These are phyloP conservation scores for Pythium scleroteichum DNA, from an alignment of 352 stramenopile species.

Conservation along the genomic window DNA sequence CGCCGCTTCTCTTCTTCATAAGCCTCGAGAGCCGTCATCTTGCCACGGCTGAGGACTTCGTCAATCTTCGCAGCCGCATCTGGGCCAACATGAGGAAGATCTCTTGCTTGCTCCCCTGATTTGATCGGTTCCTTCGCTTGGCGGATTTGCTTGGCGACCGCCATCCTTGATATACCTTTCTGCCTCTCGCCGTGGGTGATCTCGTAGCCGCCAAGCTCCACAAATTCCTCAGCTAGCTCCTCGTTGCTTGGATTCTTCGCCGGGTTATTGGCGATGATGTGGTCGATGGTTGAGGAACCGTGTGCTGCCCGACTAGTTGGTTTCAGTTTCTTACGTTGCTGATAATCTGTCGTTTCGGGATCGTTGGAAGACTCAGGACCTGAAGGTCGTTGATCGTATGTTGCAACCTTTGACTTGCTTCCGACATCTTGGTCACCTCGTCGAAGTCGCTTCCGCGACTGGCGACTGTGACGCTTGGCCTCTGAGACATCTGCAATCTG, in stretches of 20 bases:
- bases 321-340: neutral
- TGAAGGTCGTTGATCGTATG: no score
- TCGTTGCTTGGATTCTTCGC: constrained; percentile 41
- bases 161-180: constrained; percentile 44
- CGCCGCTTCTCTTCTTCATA: constrained; percentile 13
- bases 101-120: constrained; percentile 31
- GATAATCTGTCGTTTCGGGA: neutral
- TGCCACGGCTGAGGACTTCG: constrained; percentile 36
- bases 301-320: neutral
- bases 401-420: neutral
- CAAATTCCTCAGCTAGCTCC: constrained; percentile 43
- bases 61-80: constrained; percentile 43
- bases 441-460: constrained; percentile 26
- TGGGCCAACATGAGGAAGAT: constrained; percentile 32
- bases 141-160: constrained; percentile 43
- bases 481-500: constrained; percentile 44
- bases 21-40: constrained; percentile 35
- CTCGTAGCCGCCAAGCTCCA: constrained; percentile 40
- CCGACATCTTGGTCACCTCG: constrained; percentile 15
- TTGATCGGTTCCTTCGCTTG: constrained; percentile 27
- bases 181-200: constrained; percentile 36
- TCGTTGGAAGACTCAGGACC: neutral
- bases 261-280: constrained; percentile 40
- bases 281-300: constrained; percentile 22
- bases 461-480: constrained; percentile 36